These are phyloP conservation scores for Conticribra guillardii DNA, from an alignment of 108 stramenopile species.

Conservation along the genomic window DNA sequence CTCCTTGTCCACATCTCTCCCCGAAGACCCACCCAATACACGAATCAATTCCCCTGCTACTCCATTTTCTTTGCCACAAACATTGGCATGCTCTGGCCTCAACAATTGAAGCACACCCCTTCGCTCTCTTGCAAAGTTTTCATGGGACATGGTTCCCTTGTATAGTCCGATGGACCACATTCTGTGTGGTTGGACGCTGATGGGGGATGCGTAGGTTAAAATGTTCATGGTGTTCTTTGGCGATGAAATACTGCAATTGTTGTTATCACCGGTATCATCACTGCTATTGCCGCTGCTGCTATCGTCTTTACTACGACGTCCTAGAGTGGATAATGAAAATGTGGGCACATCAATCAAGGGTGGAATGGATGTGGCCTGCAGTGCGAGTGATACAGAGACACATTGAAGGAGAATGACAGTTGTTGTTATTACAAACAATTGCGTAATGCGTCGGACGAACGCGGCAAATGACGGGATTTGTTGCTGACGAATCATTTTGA, in stretches of 20 bases:
- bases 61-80: neutral
- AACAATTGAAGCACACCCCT: conserved; percentile 74
- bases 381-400: neutral
- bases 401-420: no score
- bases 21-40: conserved; percentile 69
- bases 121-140: conserved; percentile 62
- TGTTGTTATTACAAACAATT: no score
- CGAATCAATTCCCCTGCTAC: conserved; percentile 39
- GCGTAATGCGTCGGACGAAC: no score
- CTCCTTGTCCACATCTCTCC: conserved; percentile 66
- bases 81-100: conserved; percentile 47
- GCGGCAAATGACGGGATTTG: no score
- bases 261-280: neutral
- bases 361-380: conserved; percentile 42
- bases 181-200: conserved; percentile 66
- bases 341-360: conserved; percentile 82
- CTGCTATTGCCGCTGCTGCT: no score
- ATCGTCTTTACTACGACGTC: neutral
- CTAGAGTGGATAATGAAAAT: conserved; percentile 71
- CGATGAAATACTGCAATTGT: neutral
- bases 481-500: no score
- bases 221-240: conserved; percentile 71
- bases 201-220: conserved; percentile 83
- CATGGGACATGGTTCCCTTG: conserved; percentile 68
- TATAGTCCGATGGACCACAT: conserved; percentile 81